Evolutionary conservation across 352 stramenopile species (phyloP), one percentile per base, ranked within the genome.

Genomic region (Phytopythium montanum): DNA sequence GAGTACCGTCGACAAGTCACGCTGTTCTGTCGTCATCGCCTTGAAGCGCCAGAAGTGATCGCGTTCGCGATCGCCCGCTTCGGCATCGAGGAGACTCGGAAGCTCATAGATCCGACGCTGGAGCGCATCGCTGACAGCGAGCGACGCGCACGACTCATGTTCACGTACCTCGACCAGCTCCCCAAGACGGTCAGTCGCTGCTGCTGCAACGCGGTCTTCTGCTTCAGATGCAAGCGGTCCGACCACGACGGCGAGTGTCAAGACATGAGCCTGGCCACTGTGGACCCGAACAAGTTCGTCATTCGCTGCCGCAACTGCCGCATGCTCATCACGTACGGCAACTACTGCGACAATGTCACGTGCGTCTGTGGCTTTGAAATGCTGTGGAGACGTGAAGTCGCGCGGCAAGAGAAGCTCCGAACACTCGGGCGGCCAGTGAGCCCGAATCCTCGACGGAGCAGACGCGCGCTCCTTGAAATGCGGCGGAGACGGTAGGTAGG

Each of bases 201-300:
- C 13, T 86, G 76, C 45, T 86, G 76, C 54, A 52, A 55, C 28
- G 26, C 34, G 19, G 46, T 50, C 1, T 58, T 83, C 19, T 88
- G 79, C 48, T 88, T 84, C 58, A 73, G 68, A 38, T 88, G 79
- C 62, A 86, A 86, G 49, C 45, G 65, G 10, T 16, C n/a, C 5
- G 61, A 59, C 26, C 70, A 78, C 19, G 71, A 86, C 54, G 42
- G 65, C 23, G 44, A 50, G 14, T 65, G 61, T 18, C 49, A 57
- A 0, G 62, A 73, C 44, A 12, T 19, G 3, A 56, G 56, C 0
- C 57, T 71, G 6, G 65, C 60, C 13, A 67, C 70, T 6, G 44
- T 69, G 18, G 39, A 46, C 39, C 39, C 39, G 39, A 46, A 46
- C 39, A 46, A 46, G 39, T 46, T 46, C 39, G 6, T 46, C 19